Evolutionary conservation across 2,329 filamentous ascomycete species (phyloP), one percentile per base, ranked within the genome.

Genomic region (Ophiostoma tasmaniense): DNA sequence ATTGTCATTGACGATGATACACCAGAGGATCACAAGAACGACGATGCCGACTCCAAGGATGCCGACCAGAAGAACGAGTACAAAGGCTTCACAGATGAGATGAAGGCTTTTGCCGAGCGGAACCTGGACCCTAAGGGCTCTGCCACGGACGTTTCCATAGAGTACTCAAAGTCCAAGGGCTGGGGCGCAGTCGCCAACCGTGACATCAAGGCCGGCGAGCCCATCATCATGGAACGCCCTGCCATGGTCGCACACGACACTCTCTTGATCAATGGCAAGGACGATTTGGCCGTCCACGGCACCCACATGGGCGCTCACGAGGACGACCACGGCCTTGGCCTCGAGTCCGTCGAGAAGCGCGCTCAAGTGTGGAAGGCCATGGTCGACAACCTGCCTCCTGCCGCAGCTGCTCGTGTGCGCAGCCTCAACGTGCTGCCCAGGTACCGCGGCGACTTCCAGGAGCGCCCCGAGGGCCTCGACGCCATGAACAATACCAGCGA

Each of bases 101-200:
- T 45, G 42, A 55, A 55, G 3, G 22, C 25, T 3, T 55, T 55
- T 55, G 22, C 50, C 25, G 7, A 20, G 17, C 42, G 42, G 17
- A 45, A 45, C 42, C 20, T n/a, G 20, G n/a, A 45, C 17, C 42
- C 20, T 33, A 37, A 25, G 30, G 17, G 17, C 61, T 20, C 45
- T 3, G n/a, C n/a, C 45, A 52, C 22, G 17, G 45, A 25, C 22
- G 13, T 22, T 4, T 1, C 62, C n/a, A 22, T 66, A n/a, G 28
- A 61, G 37, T 68, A 71, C 4, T 73, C 77, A 8, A 78, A 75
- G 0, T 78, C 78, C 11, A 78, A 78, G 68, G 77, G 77, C 6
- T 75, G 75, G 33, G 77, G 77, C 17, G 73, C 73, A 1, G 66
- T 79, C 11, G 77, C 77, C 0, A 75, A 71, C 13, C 73, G 74